These are phyloP conservation scores for Aspergillus proliferans DNA, from an alignment of 2,329 filamentous ascomycete genomes.

Conservation along the genomic window DNA sequence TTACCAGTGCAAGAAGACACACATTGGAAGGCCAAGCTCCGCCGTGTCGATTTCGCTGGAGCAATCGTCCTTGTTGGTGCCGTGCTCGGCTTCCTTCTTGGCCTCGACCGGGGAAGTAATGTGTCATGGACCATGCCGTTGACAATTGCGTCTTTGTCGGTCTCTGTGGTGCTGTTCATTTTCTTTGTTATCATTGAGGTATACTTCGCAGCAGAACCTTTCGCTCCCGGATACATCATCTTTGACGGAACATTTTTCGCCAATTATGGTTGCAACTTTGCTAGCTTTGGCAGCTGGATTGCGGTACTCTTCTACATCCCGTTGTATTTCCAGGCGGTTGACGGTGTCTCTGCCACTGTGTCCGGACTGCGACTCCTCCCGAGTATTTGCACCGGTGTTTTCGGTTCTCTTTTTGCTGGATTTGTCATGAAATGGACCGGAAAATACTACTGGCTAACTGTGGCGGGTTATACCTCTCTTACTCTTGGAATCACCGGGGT, in stretches of 20 bases:
- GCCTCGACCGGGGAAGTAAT: slow-evolving; percentile 68
- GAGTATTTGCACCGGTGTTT: slow-evolving; percentile 55
- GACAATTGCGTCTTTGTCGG: slow-evolving; percentile 53
- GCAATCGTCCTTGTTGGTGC: slow-evolving; percentile 60
- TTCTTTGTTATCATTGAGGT: slow-evolving; percentile 65
- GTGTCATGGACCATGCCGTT: slow-evolving; percentile 57
- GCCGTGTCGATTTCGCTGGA: slow-evolving; percentile 67
- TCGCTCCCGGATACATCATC: slow-evolving; percentile 68
- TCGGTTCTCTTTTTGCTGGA: slow-evolving; percentile 60
- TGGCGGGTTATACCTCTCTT: slow-evolving; percentile 50
- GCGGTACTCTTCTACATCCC: slow-evolving; percentile 66
- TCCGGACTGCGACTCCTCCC: slow-evolving; percentile 64
- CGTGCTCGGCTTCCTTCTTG: slow-evolving; percentile 60
- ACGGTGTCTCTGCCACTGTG: slow-evolving; percentile 56
- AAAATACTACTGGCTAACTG: slow-evolving; percentile 64
- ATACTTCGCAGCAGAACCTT: slow-evolving; percentile 62
- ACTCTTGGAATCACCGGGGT: slow-evolving; percentile 52
- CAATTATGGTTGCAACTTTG: slow-evolving; percentile 67
- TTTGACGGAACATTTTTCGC: slow-evolving; percentile 61
- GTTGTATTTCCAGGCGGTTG: slow-evolving; percentile 68
- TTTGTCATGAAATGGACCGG: slow-evolving; percentile 64
- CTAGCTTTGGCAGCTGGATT: slow-evolving; percentile 56
- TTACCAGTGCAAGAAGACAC: slow-evolving; percentile 53
- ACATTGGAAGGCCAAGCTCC: slow-evolving; percentile 61
- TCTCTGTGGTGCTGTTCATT: slow-evolving; percentile 55